Conservation (phyloP, 2,329 filamentous ascomycete genomes). For the Moelleriella libera region DNA sequence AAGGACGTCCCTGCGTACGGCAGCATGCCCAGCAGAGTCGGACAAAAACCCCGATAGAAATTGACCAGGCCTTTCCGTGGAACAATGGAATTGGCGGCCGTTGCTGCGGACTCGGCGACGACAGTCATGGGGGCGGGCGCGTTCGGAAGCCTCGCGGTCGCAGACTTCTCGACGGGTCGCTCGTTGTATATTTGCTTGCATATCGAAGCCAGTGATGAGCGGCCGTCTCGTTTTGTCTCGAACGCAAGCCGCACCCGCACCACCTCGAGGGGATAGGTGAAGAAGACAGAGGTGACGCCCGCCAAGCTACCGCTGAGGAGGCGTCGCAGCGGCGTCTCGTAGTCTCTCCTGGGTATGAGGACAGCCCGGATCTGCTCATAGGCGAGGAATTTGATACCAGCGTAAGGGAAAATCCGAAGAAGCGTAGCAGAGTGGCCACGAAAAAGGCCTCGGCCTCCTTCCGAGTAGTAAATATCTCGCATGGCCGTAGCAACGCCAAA, state of each 20-base stretch:
- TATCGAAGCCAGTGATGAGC: constrained; percentile 60
- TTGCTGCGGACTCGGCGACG: constrained; percentile 25
- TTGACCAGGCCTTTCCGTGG: constrained; percentile 63
- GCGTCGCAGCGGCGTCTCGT: constrained; percentile 71
- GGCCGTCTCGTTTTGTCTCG: constrained; percentile 66
- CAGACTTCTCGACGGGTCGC: constrained; percentile 28
- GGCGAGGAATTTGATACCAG: constrained; percentile 92
- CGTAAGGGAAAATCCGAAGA: constrained; percentile 91
- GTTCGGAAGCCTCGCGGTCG: constrained; percentile 14
- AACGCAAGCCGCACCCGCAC: constrained; percentile 87
- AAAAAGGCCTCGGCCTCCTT: constrained; percentile 68
- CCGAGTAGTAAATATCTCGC: constrained; percentile 62
- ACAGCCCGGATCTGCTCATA: constrained; percentile 87
- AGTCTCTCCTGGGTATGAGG: constrained; percentile 54
- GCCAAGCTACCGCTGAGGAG: constrained; percentile 61
- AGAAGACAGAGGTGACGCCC: constrained; percentile 84
- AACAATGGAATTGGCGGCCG: constrained; percentile 27
- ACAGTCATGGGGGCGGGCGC: constrained; percentile 16
- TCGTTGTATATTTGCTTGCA: constrained; percentile 82
- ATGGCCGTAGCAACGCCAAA: constrained; percentile 71
- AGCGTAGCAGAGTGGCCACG: constrained; percentile 90
- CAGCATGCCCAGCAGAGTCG: constrained; percentile 86
- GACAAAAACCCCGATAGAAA: constrained; percentile 89
- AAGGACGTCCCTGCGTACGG: constrained; percentile 95
- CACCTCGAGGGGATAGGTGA: constrained; percentile 90